phyloP scores from a whole-genome alignment of 495 filamentous ascomycete species.

The Podospora sp. region DNA sequence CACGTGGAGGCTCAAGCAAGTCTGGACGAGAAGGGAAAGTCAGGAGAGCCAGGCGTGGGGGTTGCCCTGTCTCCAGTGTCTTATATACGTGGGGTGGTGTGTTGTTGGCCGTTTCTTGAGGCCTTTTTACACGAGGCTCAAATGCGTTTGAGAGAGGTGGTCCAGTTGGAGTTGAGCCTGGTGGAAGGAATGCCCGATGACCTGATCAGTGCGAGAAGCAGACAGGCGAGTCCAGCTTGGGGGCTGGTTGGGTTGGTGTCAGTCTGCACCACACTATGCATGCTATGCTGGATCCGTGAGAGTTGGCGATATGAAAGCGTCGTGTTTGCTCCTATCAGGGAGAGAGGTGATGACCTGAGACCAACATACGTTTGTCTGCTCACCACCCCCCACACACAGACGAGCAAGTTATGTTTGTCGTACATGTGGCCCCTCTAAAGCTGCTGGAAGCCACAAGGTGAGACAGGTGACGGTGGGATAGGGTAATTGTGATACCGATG shows the following conservation, averaged over 20 bases:
- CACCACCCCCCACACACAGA: neutral
- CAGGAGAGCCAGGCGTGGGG: neutral
- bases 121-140: neutral
- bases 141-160: neutral
- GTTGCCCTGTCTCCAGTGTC: neutral
- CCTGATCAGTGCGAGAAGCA: neutral
- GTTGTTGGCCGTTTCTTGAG: neutral
- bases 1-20: neutral
- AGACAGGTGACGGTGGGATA: neutral
- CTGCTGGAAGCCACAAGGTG: neutral
- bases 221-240: neutral
- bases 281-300: neutral
- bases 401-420: neutral
- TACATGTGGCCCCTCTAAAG: neutral
- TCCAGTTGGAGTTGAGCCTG: neutral
- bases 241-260: neutral
- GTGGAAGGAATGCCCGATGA: neutral
- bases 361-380: neutral
- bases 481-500: neutral
- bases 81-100: neutral
- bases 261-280: neutral
- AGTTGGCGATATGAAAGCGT: neutral
- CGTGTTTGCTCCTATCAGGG: neutral
- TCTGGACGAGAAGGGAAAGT: neutral
- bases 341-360: neutral